Evolutionary conservation across 1,139 yeast genomes (phyloP).

Genomic region (Magnusiomyces suaveolens): DNA sequence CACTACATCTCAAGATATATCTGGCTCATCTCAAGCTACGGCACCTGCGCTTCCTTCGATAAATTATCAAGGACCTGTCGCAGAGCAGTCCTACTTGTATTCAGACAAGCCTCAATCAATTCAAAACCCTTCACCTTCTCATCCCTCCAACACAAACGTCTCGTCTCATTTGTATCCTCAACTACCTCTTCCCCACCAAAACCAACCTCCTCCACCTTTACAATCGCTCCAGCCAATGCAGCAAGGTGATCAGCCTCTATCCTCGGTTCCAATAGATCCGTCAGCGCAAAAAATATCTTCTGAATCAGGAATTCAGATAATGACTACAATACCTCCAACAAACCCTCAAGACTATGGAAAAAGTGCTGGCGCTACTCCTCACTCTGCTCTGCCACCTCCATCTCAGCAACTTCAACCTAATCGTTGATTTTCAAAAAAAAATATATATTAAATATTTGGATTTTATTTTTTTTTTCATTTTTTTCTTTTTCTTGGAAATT

Average conservation of each 20-base stretch:
- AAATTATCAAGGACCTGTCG: background rate
- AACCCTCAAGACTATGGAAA: background rate
- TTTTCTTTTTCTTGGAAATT: background rate
- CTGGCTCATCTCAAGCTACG: background rate
- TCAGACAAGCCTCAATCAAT: background rate
- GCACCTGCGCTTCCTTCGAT: conserved; percentile 2
- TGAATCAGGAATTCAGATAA: background rate
- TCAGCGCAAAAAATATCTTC: background rate
- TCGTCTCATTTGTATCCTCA: background rate
- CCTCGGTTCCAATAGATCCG: background rate
- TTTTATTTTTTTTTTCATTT: conserved; percentile 1
- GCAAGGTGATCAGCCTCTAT: background rate
- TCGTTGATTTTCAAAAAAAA: background rate
- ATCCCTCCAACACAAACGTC: background rate
- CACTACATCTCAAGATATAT: background rate
- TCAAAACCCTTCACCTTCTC: background rate
- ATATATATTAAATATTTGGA: background rate
- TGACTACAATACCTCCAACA: background rate
- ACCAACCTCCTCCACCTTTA: background rate
- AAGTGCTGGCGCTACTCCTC: conserved; percentile 1
- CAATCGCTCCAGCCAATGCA: background rate
- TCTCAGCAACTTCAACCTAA: background rate
- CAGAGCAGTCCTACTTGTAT: background rate
- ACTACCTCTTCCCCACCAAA: background rate
- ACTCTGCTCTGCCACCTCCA: background rate